Evolutionary conservation across 495 filamentous ascomycete species (phyloP), one percentile per base, ranked within the genome.

Genomic region (Tuber borchii): DNA sequence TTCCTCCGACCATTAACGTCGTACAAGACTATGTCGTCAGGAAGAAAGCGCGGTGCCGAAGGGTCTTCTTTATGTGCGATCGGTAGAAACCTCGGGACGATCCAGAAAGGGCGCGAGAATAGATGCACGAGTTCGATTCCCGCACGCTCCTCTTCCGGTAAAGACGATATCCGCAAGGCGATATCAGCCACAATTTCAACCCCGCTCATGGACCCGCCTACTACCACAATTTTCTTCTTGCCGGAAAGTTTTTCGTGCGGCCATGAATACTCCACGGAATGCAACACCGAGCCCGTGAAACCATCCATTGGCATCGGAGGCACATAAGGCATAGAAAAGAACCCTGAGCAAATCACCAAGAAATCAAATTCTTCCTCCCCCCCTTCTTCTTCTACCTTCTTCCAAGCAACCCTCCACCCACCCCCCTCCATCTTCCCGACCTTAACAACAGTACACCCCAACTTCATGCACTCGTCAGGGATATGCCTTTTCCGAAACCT

Each of bases 141-240:
- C 17, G 83, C 83, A 2, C 73, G 71, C 39, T 71, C 72, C 82
- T 77, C 34, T 84, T 83, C 61, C 78, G 74, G 42, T 76, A 73
- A 84, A 34, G 90, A 89, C 1, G 92, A 93, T 5, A 93, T 83
- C 71, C 92, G 88, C 26, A 90, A 85, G 20, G 93, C 93, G 46
- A 94, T 86, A 6, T 89, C 88, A 34, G 90, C 89, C 10, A 92
- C 92, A 61, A 90, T 89, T 85, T 97, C 93, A 14, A 90, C 87
- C 0, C 92, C 93, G 26, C 92, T 95, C 88, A 96, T 93, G 74
- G 92, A 91, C 2, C 93, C 93, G 6, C 93, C 93, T 14, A 95
- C 87, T 20, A 97, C 87, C 4, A 94, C 87, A 71, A 96, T 88
- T 79, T 91, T 92, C 22, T 78, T 83, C 0, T 77, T 76, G 0